These are phyloP conservation scores for Exutisphaerella laricina DNA, from an alignment of 2,329 filamentous ascomycete species.

Conservation along the genomic window DNA sequence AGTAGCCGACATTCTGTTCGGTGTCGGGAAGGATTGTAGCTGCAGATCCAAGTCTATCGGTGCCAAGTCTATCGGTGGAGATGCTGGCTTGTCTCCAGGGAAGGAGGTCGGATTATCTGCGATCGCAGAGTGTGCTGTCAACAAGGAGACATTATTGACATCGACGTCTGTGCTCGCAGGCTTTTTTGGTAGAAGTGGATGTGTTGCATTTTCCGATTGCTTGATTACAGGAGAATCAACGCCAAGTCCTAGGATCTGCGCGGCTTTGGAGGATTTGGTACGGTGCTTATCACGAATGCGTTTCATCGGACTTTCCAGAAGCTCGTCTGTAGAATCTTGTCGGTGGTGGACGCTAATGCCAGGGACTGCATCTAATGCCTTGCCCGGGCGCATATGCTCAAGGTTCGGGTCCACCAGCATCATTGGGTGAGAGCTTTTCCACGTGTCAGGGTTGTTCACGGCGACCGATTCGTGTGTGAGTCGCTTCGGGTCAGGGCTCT, in stretches of 20 bases:
- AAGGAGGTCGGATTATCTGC: background rate
- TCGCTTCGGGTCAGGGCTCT: slow-evolving; percentile 8
- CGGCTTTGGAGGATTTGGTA: background rate
- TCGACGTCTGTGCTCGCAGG: background rate
- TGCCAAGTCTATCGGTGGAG: slow-evolving; percentile 5
- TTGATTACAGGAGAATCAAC: background rate
- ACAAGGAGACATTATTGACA: background rate
- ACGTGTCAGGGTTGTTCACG: background rate
- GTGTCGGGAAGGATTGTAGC: slow-evolving; percentile 19
- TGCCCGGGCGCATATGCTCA: background rate
- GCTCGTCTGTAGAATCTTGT: background rate
- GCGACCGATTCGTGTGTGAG: background rate
- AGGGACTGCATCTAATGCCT: background rate
- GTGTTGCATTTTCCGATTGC: background rate
- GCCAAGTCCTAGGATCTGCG: background rate
- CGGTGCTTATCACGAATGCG: too few species aligned
- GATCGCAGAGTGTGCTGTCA: slow-evolving; percentile 2
- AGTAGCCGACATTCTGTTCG: background rate
- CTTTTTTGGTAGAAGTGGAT: background rate
- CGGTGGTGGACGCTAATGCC: background rate
- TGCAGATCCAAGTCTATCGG: slow-evolving; percentile 16
- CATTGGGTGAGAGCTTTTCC: slow-evolving; percentile 2
- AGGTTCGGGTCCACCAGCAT: background rate
- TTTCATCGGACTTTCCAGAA: background rate
- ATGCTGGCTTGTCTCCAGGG: too few species aligned